Evolutionary conservation across 495 filamentous ascomycete genomes (phyloP).

Genomic region (Entonaema liquescens): DNA sequence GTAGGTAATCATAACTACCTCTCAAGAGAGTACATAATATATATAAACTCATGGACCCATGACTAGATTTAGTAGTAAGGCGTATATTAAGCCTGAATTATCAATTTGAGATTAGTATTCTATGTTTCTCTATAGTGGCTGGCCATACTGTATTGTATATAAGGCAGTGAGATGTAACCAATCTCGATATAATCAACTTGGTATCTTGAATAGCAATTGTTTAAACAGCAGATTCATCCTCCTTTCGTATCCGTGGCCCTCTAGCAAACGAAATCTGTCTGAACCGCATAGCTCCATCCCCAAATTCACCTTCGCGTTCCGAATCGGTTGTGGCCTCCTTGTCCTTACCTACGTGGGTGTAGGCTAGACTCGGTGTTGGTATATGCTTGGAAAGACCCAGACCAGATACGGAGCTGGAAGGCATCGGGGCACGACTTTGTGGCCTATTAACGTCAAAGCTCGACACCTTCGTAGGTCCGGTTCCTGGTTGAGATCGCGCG

Average conservation of each 20-base stretch:
- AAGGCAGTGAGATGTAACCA: background rate
- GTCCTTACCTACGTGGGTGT: constrained; percentile 11
- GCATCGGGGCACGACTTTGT: constrained; percentile 14
- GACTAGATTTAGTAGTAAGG: no score
- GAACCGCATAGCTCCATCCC: constrained; percentile 27
- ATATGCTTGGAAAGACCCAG: constrained; percentile 17
- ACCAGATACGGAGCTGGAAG: constrained; percentile 2
- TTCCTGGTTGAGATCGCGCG: constrained; percentile 1
- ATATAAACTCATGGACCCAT: no score
- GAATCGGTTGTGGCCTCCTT: constrained; percentile 31
- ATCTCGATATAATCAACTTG: background rate
- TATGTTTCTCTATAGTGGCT: background rate
- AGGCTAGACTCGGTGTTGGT: constrained; percentile 13
- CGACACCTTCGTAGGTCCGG: background rate
- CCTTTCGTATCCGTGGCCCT: constrained; percentile 26
- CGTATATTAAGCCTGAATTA: background rate
- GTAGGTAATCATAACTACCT: no score
- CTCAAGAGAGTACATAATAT: no score
- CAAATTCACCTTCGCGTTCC: constrained; percentile 26
- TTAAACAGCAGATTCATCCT: constrained; percentile 31
- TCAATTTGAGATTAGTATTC: background rate
- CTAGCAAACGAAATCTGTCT: constrained; percentile 42
- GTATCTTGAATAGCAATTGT: constrained; percentile 1
- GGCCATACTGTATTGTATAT: background rate
- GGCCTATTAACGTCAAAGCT: constrained; percentile 12